Conservation (phyloP, 306 rosid species). For the Vigna radiata region DNA sequence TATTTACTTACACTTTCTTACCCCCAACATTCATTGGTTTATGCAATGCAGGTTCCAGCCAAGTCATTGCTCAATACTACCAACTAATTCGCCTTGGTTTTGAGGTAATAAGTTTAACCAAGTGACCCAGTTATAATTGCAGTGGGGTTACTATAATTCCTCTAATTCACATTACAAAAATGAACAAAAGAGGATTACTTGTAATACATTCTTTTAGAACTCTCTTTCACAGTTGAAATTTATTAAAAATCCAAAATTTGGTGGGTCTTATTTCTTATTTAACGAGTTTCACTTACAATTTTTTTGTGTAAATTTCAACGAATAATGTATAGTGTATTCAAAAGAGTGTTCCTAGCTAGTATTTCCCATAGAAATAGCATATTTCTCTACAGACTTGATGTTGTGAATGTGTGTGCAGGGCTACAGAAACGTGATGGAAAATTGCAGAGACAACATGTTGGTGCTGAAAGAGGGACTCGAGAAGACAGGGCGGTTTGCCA, state of each 20-base stretch:
- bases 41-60: slow-evolving; percentile 84
- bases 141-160: neutral
- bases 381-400: neutral
- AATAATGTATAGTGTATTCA: too few relatives aligned
- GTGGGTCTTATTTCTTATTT: too few relatives aligned
- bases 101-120: slow-evolving; percentile 60
- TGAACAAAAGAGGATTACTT: too few relatives aligned
- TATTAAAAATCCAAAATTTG: too few relatives aligned
- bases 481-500: slow-evolving; percentile 68
- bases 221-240: too few relatives aligned
- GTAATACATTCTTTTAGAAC: too few relatives aligned
- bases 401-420: slow-evolving; percentile 56
- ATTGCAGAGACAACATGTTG: slow-evolving; percentile 84
- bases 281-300: too few relatives aligned
- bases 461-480: slow-evolving; percentile 82
- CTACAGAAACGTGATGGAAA: slow-evolving; percentile 85
- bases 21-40: neutral
- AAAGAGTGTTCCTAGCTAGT: too few relatives aligned
- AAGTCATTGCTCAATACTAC: slow-evolving; percentile 94
- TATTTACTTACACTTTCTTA: neutral
- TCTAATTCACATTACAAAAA: neutral
- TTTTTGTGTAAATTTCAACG: too few relatives aligned
- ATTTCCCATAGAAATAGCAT: too few relatives aligned
- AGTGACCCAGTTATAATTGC: neutral
- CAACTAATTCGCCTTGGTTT: slow-evolving; percentile 88